These are phyloP conservation scores for Puccinia triticina DNA, from an alignment of 1,284 basidiomycete species.

Conservation along the genomic window DNA sequence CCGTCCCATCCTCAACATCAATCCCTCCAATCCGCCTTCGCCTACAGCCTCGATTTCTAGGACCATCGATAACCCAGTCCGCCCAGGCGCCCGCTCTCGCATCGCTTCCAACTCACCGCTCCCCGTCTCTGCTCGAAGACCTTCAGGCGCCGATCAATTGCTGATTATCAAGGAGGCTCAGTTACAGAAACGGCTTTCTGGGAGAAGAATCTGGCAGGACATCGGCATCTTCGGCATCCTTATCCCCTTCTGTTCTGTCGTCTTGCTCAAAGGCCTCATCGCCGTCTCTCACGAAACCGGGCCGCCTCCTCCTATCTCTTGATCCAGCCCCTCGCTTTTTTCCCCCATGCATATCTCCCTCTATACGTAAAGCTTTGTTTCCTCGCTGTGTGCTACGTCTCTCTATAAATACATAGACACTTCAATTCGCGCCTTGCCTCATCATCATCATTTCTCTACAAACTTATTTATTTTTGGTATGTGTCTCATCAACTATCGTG, in stretches of 20 bases:
- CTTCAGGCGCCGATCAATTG: neutral
- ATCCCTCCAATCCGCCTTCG: neutral
- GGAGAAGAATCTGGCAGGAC: slow-evolving; percentile 50
- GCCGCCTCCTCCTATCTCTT: slow-evolving; percentile 1
- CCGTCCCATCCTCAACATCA: slow-evolving; percentile 55
- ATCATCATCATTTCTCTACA: too few species aligned
- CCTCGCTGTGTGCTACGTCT: too few species aligned
- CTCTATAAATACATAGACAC: too few species aligned
- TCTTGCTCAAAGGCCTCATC: slow-evolving; percentile 48
- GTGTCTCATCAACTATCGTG: too few species aligned
- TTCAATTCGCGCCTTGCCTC: too few species aligned
- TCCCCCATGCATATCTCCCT: neutral
- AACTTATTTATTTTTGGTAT: too few species aligned
- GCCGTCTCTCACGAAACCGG: slow-evolving; percentile 31
- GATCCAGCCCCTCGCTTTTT: neutral
- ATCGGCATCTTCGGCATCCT: slow-evolving; percentile 45
- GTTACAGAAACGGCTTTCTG: slow-evolving; percentile 42
- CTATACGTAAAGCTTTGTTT: neutral
- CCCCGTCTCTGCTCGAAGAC: neutral
- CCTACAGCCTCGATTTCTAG: neutral
- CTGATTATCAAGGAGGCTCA: slow-evolving; percentile 30
- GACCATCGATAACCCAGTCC: neutral
- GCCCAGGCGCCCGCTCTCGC: neutral
- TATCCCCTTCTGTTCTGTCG: slow-evolving; percentile 49
- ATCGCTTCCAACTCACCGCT: neutral